Evolutionary conservation across 768 basidiomycete genomes (phyloP).

Genomic region (Filobasidium wieringae): DNA sequence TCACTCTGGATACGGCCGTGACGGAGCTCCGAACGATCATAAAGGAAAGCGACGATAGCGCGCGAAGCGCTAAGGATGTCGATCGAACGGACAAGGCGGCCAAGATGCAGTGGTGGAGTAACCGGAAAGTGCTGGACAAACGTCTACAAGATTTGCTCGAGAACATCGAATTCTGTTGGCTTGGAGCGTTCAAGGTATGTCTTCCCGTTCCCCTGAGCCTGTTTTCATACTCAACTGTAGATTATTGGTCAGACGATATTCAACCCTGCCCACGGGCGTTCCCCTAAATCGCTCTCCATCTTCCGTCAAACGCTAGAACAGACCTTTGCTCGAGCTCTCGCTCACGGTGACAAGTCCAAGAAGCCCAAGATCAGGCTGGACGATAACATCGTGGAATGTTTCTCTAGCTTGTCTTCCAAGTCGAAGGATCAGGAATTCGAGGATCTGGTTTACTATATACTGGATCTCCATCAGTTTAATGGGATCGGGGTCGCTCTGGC

Average conservation of each 20-base stretch:
- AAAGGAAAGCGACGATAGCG: constrained; percentile 60
- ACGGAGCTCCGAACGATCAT: constrained; percentile 70
- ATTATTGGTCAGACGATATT: constrained; percentile 28
- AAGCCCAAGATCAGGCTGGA: constrained; percentile 45
- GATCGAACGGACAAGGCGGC: constrained; percentile 38
- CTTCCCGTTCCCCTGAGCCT: constrained; percentile 37
- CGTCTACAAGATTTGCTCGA: constrained; percentile 61
- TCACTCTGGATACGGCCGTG: constrained; percentile 63
- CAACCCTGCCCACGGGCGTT: constrained; percentile 39
- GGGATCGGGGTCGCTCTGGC: constrained; percentile 77
- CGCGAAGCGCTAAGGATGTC: constrained; percentile 59
- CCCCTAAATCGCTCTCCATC: constrained; percentile 43
- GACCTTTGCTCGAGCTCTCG: constrained; percentile 54
- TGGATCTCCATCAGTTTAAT: constrained; percentile 88
- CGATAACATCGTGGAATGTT: constrained; percentile 67
- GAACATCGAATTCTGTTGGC: constrained; percentile 90
- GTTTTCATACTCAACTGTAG: constrained; percentile 42
- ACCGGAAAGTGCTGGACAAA: constrained; percentile 60
- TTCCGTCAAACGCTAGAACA: constrained; percentile 61
- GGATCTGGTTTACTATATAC: constrained; percentile 82
- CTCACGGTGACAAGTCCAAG: constrained; percentile 52
- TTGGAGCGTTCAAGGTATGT: constrained; percentile 89
- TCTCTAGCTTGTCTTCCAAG: constrained; percentile 66
- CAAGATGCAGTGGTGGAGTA: constrained; percentile 66
- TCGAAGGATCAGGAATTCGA: constrained; percentile 89